Percentiles rank a stretch among this genome's conserved stretches.
These are phyloP conservation scores for Phytophthora sp. DNA, from an alignment of 352 stramenopile genomes.

Conservation along the genomic window DNA sequence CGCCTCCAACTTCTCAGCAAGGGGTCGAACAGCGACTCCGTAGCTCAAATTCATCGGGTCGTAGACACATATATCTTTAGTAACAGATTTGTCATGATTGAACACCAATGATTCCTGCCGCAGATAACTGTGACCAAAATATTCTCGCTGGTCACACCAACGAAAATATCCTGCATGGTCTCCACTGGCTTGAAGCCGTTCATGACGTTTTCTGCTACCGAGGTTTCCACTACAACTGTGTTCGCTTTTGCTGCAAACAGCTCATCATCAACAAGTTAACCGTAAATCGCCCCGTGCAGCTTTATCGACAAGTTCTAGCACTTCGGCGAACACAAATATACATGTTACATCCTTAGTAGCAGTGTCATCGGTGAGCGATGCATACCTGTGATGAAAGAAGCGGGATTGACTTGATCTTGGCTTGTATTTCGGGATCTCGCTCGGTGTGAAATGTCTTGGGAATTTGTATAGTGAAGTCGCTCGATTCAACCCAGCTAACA, in stretches of 20 bases:
- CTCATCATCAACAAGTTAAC: not conserved
- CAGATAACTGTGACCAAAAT: not conserved
- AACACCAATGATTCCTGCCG: too few relatives aligned
- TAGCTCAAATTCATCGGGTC: too few relatives aligned
- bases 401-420: not conserved
- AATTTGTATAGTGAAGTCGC: not conserved
- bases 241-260: not conserved
- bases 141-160: not conserved
- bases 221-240: not conserved
- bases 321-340: too few relatives aligned
- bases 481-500: not conserved
- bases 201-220: not conserved
- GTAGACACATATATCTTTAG: too few relatives aligned
- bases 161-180: not conserved
- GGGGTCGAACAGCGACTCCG: too few relatives aligned
- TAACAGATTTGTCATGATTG: too few relatives aligned
- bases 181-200: not conserved
- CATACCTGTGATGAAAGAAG: constrained; percentile 3
- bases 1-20: too few relatives aligned
- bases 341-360: too few relatives aligned
- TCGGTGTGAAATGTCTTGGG: not conserved
- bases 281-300: not conserved
- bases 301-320: too few relatives aligned
- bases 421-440: not conserved
- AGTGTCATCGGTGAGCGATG: too few relatives aligned